These are phyloP conservation scores for Aspergillus thermomutatus DNA, from an alignment of 2,329 filamentous ascomycete genomes.

Conservation along the genomic window DNA sequence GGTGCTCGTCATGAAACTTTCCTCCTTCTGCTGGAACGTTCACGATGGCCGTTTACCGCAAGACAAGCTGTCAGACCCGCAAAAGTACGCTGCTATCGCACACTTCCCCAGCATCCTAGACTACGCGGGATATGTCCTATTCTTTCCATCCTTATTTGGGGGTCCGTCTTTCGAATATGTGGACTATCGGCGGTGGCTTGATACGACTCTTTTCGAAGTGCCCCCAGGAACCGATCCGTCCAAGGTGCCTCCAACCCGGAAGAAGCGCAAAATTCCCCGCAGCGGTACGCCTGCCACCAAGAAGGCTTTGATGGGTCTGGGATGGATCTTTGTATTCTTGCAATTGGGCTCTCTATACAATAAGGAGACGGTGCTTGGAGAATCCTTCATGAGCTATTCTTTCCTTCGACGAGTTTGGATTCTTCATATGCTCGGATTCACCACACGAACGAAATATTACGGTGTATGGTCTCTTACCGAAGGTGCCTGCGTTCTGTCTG, in stretches of 20 bases:
- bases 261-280: conserved; percentile 87
- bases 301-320: conserved; percentile 69
- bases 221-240: conserved; percentile 76
- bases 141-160: conserved; percentile 86
- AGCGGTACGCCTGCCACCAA: conserved; percentile 79
- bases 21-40: conserved; percentile 96
- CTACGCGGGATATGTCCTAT: conserved; percentile 86
- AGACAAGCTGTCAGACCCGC: conserved; percentile 76
- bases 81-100: conserved; percentile 75
- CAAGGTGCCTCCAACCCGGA: conserved; percentile 80
- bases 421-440: conserved; percentile 79
- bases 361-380: conserved; percentile 60
- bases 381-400: conserved; percentile 63
- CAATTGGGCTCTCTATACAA: conserved; percentile 67
- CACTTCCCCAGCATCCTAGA: conserved; percentile 74
- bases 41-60: conserved; percentile 82
- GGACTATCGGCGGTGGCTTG: conserved; percentile 89
- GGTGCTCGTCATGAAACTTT: conserved; percentile 97
- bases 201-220: conserved; percentile 90
- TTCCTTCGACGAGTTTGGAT: conserved; percentile 72
- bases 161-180: conserved; percentile 93
- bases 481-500: conserved; percentile 88
- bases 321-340: conserved; percentile 78
- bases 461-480: conserved; percentile 93
- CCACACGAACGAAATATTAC: conserved; percentile 88